Evolutionary conservation across 2,329 filamentous ascomycete species (phyloP), one percentile per base, ranked within the genome.

Genomic region (Plenodomus biglobosus): DNA sequence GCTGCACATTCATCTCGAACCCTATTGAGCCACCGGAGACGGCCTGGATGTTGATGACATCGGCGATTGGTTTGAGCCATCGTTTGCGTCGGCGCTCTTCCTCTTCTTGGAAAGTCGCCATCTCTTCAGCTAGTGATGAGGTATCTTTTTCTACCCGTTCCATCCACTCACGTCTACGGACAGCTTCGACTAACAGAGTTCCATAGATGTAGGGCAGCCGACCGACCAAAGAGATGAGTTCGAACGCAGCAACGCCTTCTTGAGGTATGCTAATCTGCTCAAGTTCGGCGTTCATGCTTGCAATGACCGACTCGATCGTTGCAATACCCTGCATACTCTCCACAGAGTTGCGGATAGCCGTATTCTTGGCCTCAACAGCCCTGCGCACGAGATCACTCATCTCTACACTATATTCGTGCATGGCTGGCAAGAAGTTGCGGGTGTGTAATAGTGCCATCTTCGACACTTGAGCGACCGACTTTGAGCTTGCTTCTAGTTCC

Each of bases 71-170:
- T 65, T 91, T 95, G 52, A 92, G 81, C 94, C 94, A 99, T 65
- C 88, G 95, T 62, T 87, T 88, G 38, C 94, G 83, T 42, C 94
- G 81, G 61, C 92, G 91, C 42, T 89, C 83, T 69, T 99, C 94
- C 71, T 97, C 94, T 52, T 96, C 92, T 64, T 94, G 90, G 55
- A 95, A 92, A 0, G 89, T 78, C 1, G 91, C 90, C 81, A 97
- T 90, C 66, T 97, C 92, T 68, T 97, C 95, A 20, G 91, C 90
- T 20, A 99, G 76, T 0, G 87, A 90, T 2, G 88, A 85, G 0
- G 92, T 94, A 63, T 97, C 94, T 2, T 83, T 81, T 66, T 87
- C 90, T 70, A 97, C 87, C 72, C 95, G 96, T 43, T 95, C 90
- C 3, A 62, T 84, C 92, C 94, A 99, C 73, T 96, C 92, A 27